Conservation (phyloP, 176 grass and related monocot genomes). For the Cenchrus americanus region DNA sequence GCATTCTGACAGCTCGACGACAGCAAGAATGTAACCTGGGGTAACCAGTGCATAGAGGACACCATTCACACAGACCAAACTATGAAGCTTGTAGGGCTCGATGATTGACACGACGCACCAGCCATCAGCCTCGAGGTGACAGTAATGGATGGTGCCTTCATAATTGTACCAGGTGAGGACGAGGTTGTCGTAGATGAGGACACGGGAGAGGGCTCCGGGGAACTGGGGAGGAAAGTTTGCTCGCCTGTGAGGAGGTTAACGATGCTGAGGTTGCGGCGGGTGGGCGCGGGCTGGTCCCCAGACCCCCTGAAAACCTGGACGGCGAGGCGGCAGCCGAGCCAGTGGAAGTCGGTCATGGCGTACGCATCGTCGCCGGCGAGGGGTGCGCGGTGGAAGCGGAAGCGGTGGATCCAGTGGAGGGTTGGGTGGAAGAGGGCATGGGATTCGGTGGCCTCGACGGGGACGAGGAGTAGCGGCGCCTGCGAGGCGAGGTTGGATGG, state of each 20-base stretch:
- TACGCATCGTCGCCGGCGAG: not conserved
- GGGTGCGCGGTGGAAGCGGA: conserved; percentile 31
- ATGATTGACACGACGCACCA: not conserved
- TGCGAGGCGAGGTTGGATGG: conserved; percentile 40
- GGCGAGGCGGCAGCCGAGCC: conserved; percentile 2
- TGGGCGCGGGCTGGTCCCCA: not conserved
- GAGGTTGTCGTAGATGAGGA: conserved; percentile 43
- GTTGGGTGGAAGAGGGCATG: conserved; percentile 40
- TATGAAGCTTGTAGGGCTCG: not conserved
- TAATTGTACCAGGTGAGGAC: not conserved
- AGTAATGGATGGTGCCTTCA: conserved; percentile 24
- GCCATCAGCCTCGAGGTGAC: conserved; percentile 21
- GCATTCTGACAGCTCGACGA: not conserved
- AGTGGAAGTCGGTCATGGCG: not conserved
- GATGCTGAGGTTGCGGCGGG: conserved; percentile 16
- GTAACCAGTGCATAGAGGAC: conserved; percentile 40
- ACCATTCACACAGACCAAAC: conserved; percentile 5
- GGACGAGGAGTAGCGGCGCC: conserved; percentile 43
- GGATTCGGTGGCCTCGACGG: conserved; percentile 22
- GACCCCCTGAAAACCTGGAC: not conserved
- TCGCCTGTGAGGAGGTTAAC: conserved; percentile 43
- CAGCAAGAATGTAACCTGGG: conserved; percentile 6
- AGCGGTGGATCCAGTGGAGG: conserved; percentile 38
- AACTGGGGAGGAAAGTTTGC: conserved; percentile 37
- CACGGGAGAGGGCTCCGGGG: conserved; percentile 10